Evolutionary conservation across 2,329 filamentous ascomycete species (phyloP).

Genomic region (Aureobasidium sp.): DNA sequence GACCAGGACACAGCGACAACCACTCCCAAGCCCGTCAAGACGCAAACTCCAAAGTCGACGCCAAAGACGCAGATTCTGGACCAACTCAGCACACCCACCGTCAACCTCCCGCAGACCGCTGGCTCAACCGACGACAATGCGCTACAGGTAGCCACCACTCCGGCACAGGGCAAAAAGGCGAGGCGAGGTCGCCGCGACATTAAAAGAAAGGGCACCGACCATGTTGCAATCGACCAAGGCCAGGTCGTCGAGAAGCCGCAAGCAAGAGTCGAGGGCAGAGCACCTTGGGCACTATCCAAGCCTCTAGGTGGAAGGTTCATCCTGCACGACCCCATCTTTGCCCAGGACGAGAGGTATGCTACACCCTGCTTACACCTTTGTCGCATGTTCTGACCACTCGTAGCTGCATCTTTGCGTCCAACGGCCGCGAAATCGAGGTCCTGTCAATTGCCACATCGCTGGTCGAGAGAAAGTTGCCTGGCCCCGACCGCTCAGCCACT

Average conservation of each 20-base stretch:
- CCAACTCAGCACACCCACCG: background rate
- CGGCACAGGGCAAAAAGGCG: background rate
- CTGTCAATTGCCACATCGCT: slow-evolving; percentile 78
- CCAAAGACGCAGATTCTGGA: background rate
- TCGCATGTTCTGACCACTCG: slow-evolving; percentile 21
- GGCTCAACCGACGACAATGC: background rate
- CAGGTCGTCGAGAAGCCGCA: background rate
- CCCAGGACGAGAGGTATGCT: slow-evolving; percentile 47
- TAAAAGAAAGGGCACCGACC: slow-evolving; percentile 8
- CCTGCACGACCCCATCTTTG: slow-evolving; percentile 51
- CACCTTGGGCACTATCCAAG: slow-evolving; percentile 42
- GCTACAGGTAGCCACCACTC: slow-evolving; percentile 6
- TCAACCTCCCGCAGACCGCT: background rate
- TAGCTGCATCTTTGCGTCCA: slow-evolving; percentile 68
- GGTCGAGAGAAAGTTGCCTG: slow-evolving; percentile 63
- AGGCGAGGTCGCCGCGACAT: background rate
- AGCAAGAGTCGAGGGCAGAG: slow-evolving; percentile 10
- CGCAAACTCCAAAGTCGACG: slow-evolving; percentile 6
- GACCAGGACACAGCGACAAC: background rate
- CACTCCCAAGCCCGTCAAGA: slow-evolving; percentile 11
- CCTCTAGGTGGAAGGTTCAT: slow-evolving; percentile 50
- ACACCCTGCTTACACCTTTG: slow-evolving; percentile 30
- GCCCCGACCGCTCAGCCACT: slow-evolving; percentile 43
- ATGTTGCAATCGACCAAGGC: slow-evolving; percentile 4
- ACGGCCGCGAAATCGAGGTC: slow-evolving; percentile 68